phyloP scores from a whole-genome alignment of 75 land plant genomes.

The Larix kaempferi region DNA sequence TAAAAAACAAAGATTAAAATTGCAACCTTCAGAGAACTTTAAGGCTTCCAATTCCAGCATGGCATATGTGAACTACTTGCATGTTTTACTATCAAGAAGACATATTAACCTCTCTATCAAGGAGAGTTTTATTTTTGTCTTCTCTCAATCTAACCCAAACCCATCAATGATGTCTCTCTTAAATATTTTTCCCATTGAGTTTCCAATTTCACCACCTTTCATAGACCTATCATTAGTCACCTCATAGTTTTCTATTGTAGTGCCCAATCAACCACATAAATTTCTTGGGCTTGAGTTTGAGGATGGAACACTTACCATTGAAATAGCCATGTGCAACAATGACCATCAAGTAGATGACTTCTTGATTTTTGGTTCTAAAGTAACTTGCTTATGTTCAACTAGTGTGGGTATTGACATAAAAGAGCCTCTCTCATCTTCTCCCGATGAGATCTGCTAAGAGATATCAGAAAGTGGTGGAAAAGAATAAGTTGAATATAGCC shows the following conservation, averaged over 20 bases:
- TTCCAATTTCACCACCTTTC: slow-evolving; percentile 6
- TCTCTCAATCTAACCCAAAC: background rate
- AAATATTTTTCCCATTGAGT: background rate
- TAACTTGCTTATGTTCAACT: slow-evolving; percentile 10
- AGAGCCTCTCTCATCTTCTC: background rate
- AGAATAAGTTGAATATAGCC: background rate
- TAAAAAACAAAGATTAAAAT: background rate
- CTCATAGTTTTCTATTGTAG: slow-evolving; percentile 10
- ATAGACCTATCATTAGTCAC: background rate
- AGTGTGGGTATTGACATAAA: background rate
- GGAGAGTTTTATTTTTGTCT: background rate
- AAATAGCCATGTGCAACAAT: too few species aligned
- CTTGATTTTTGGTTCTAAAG: background rate
- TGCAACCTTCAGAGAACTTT: slow-evolving; percentile 56
- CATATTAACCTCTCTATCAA: slow-evolving; percentile 39
- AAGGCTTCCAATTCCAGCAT: slow-evolving; percentile 62
- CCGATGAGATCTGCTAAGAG: background rate
- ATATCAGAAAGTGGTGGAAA: background rate
- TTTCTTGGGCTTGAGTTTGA: slow-evolving; percentile 16
- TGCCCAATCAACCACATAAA: slow-evolving; percentile 76
- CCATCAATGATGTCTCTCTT: background rate
- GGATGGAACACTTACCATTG: background rate
- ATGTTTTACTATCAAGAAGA: slow-evolving; percentile 50
- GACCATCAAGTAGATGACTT: background rate
- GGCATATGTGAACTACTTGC: slow-evolving; percentile 50